phyloP scores from a whole-genome alignment of 2,329 filamentous ascomycete species.

The Aurifilum marmelostoma region DNA sequence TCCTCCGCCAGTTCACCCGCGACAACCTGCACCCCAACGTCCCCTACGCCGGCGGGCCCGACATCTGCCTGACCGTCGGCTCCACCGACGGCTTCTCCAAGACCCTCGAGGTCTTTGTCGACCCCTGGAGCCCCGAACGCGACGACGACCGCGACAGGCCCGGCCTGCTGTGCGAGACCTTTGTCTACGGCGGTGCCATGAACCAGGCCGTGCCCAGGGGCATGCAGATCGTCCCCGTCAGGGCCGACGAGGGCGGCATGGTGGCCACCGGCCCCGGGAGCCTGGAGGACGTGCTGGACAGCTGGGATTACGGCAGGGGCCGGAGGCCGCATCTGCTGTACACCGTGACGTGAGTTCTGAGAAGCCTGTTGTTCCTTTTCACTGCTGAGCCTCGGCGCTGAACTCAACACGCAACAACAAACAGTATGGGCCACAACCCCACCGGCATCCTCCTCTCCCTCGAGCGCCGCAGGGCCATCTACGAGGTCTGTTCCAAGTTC shows the following conservation, averaged over 20 bases:
- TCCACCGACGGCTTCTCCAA: constrained; percentile 87
- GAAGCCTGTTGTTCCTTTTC: background rate
- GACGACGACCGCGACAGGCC: constrained; percentile 71
- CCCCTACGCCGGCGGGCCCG: constrained; percentile 76
- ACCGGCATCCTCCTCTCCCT: constrained; percentile 77
- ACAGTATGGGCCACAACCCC: constrained; percentile 79
- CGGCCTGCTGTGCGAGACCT: constrained; percentile 79
- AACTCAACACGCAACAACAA: background rate
- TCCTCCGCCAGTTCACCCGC: constrained; percentile 76
- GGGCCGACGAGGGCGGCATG: constrained; percentile 82
- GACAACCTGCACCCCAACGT: constrained; percentile 79
- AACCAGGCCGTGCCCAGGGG: constrained; percentile 69
- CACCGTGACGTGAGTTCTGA: constrained; percentile 79
- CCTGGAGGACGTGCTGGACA: constrained; percentile 75
- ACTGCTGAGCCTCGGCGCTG: background rate
- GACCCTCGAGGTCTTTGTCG: constrained; percentile 72
- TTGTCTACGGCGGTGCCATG: constrained; percentile 78
- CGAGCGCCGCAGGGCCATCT: constrained; percentile 75
- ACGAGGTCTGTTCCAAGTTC: constrained; percentile 78
- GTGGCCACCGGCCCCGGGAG: constrained; percentile 71
- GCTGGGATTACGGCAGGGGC: constrained; percentile 78
- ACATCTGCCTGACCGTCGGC: constrained; percentile 79
- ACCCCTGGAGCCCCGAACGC: constrained; percentile 72
- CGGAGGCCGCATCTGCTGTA: constrained; percentile 84
- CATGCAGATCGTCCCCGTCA: constrained; percentile 72